Evolutionary conservation across 2,329 filamentous ascomycete genomes (phyloP).

Genomic region (Parastagonospora avenae): DNA sequence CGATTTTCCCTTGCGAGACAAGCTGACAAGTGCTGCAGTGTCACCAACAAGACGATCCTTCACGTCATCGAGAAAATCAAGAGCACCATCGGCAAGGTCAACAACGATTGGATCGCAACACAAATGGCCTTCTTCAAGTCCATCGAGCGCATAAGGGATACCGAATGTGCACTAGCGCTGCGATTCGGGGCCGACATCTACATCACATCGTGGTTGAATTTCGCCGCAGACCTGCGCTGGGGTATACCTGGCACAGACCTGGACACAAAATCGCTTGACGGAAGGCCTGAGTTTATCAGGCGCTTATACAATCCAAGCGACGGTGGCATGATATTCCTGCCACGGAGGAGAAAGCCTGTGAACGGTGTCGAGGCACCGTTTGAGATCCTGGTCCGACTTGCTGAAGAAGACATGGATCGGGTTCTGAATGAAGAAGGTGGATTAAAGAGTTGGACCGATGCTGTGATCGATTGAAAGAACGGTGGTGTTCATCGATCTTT

Average conservation of each 20-base stretch:
- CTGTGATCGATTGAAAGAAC: constrained; percentile 31
- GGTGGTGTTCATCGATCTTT: background rate
- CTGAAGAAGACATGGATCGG: constrained; percentile 40
- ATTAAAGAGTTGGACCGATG: constrained; percentile 34
- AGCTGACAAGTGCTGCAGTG: constrained; percentile 29
- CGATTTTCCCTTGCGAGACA: constrained; percentile 3
- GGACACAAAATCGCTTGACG: constrained; percentile 24
- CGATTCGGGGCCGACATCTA: constrained; percentile 41
- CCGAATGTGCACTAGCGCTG: constrained; percentile 35
- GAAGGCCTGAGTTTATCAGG: constrained; percentile 42
- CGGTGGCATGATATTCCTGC: constrained; percentile 44
- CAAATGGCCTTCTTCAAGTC: constrained; percentile 40
- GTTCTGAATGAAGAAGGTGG: constrained; percentile 36
- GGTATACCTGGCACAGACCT: constrained; percentile 41
- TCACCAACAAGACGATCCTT: constrained; percentile 37
- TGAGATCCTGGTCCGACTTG: constrained; percentile 41
- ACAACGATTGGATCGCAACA: constrained; percentile 37
- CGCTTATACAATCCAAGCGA: constrained; percentile 36
- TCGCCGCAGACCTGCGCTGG: constrained; percentile 40
- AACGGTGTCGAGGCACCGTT: constrained; percentile 38
- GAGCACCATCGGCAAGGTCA: constrained; percentile 31
- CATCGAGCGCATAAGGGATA: constrained; percentile 35
- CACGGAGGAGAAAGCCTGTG: constrained; percentile 27
- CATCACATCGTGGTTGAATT: constrained; percentile 44
- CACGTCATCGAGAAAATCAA: constrained; percentile 33